phyloP scores from a whole-genome alignment of 1,284 basidiomycete genomes.

The Sporisorium sorghi region DNA sequence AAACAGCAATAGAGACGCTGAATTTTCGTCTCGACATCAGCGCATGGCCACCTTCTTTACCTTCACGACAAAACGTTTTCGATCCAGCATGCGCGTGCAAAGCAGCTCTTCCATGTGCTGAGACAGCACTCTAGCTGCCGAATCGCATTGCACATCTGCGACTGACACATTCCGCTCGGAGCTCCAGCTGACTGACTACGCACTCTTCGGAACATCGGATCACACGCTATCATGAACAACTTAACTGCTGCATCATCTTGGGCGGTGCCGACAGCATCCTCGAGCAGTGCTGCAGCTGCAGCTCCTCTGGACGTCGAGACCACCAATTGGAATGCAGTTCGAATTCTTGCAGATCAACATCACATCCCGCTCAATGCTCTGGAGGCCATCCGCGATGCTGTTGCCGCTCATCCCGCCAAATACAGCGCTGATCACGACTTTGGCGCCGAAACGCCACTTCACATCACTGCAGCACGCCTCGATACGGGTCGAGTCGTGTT shows the following conservation, averaged over 20 bases:
- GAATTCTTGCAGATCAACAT: constrained; percentile 55
- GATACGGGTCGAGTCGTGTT: constrained; percentile 52
- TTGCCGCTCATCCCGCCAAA: constrained; percentile 5
- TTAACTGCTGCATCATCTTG: not conserved
- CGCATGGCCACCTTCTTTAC: not conserved
- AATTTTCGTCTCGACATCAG: not conserved
- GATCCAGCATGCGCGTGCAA: not conserved
- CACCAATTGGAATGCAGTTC: constrained; percentile 63
- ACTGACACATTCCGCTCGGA: not conserved
- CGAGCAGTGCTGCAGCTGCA: not conserved
- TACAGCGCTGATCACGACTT: constrained; percentile 37
- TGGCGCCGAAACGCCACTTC: constrained; percentile 53
- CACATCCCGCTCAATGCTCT: constrained; percentile 43
- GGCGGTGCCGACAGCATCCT: constrained; percentile 9
- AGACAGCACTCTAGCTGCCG: not conserved
- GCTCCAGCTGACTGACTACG: not conserved
- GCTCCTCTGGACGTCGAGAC: constrained; percentile 57
- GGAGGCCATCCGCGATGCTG: constrained; percentile 27
- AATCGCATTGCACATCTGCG: not conserved
- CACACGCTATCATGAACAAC: constrained; percentile 5
- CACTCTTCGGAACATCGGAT: not conserved
- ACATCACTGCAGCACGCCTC: constrained; percentile 52
- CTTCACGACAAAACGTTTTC: not conserved
- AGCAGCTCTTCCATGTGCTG: not conserved
- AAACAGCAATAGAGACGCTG: not conserved